Conservation (phyloP, 1,284 basidiomycete species). For the Melampsora medusae region DNA sequence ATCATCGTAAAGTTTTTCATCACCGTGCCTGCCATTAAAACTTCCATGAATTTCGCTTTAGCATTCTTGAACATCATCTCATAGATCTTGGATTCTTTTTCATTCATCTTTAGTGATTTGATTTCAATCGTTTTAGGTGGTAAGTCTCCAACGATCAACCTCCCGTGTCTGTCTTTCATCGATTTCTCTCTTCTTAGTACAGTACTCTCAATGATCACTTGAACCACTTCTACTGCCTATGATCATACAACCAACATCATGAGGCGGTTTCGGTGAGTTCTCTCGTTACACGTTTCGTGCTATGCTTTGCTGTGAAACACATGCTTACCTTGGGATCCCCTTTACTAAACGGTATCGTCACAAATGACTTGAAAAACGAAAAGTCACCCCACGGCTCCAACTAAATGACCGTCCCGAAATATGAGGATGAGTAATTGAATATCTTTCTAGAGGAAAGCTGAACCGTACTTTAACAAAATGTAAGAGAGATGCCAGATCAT, state of each 20-base stretch:
- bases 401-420: conserved; percentile 63
- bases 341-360: conserved; percentile 44
- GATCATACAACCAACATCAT: conserved; percentile 76
- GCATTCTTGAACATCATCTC: conserved; percentile 40
- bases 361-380: conserved; percentile 78
- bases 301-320: background rate
- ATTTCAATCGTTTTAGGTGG: conserved; percentile 66
- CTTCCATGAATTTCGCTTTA: conserved; percentile 30
- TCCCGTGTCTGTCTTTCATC: conserved; percentile 83
- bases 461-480: conserved; percentile 18
- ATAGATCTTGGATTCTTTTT: conserved; percentile 30
- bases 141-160: conserved; percentile 75
- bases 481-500: conserved; percentile 24
- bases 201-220: conserved; percentile 76
- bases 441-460: too few species aligned
- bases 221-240: conserved; percentile 86
- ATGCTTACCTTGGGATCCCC: conserved; percentile 38
- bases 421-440: conserved; percentile 17
- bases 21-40: conserved; percentile 29
- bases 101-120: conserved; percentile 18
- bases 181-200: conserved; percentile 90
- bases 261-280: conserved; percentile 55
- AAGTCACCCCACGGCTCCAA: conserved; percentile 59
- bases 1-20: conserved; percentile 34
- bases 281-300: conserved; percentile 36